These are phyloP conservation scores for Dothiorella sarmentorum DNA, from an alignment of 2,329 filamentous ascomycete species.

Conservation along the genomic window DNA sequence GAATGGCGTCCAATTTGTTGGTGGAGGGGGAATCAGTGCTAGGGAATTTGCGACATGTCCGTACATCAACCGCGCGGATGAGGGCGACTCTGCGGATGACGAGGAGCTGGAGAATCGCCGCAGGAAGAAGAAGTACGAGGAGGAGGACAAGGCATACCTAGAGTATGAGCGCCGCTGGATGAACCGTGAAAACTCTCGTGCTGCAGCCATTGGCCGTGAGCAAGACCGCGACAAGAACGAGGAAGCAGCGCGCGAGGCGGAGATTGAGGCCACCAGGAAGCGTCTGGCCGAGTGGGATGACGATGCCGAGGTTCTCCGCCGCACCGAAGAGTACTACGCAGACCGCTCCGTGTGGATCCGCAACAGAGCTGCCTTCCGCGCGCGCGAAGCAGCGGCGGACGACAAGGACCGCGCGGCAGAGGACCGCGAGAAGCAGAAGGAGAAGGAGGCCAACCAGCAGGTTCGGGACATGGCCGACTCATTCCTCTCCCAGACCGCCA, in stretches of 20 bases:
- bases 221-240: slow-evolving; percentile 76
- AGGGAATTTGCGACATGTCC: slow-evolving; percentile 51
- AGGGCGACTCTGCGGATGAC: slow-evolving; percentile 84
- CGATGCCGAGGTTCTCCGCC: slow-evolving; percentile 71
- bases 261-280: slow-evolving; percentile 65
- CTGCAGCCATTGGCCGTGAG: slow-evolving; percentile 82
- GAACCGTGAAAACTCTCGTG: slow-evolving; percentile 79
- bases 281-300: slow-evolving; percentile 83
- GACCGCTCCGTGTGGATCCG: slow-evolving; percentile 83
- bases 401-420: slow-evolving; percentile 79
- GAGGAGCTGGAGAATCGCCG: slow-evolving; percentile 75
- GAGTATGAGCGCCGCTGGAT: slow-evolving; percentile 89
- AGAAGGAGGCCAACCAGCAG: slow-evolving; percentile 69
- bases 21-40: slow-evolving; percentile 54
- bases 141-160: slow-evolving; percentile 74
- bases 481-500: slow-evolving; percentile 80
- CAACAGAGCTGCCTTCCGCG: slow-evolving; percentile 70
- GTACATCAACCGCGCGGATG: slow-evolving; percentile 67
- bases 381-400: slow-evolving; percentile 71
- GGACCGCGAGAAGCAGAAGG: slow-evolving; percentile 66
- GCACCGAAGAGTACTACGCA: slow-evolving; percentile 77
- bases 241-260: slow-evolving; percentile 60
- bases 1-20: slow-evolving; percentile 78
- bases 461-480: slow-evolving; percentile 83
- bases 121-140: slow-evolving; percentile 66